phyloP scores from a whole-genome alignment of 345 rosid species.

The Bruguiera sexangula region DNA sequence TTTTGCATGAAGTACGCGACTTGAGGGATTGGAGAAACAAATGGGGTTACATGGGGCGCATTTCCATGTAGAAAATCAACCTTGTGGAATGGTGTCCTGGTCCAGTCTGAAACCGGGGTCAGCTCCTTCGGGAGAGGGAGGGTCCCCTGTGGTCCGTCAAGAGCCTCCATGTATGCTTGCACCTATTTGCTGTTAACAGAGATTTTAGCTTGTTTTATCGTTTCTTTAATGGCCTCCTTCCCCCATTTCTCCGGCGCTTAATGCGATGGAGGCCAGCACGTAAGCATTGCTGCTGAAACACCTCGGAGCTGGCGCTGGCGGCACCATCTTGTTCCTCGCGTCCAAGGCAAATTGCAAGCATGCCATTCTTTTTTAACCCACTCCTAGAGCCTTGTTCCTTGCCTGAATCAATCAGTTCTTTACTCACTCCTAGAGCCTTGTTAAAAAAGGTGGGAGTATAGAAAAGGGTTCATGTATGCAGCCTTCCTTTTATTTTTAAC shows the following conservation, averaged over 20 bases:
- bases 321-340: too few species aligned
- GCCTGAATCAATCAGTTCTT: too few species aligned
- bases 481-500: too few species aligned
- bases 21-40: conserved; percentile 60
- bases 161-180: conserved; percentile 50
- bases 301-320: too few species aligned
- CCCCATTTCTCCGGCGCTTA: conserved; percentile 50
- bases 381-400: too few species aligned
- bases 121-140: conserved; percentile 58
- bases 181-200: conserved; percentile 45
- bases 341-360: too few species aligned
- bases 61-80: conserved; percentile 40
- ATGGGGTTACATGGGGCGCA: conserved; percentile 47
- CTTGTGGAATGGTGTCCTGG: conserved; percentile 67
- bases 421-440: too few species aligned
- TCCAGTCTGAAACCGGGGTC: conserved; percentile 65
- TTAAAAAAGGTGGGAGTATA: too few species aligned
- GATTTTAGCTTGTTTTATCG: conserved; percentile 57
- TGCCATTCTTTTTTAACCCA: too few species aligned
- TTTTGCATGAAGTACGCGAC: conserved; percentile 64
- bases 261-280: conserved; percentile 52
- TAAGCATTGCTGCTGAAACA: conserved; percentile 57
- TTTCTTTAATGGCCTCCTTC: conserved; percentile 34
- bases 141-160: conserved; percentile 36
- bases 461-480: too few species aligned